phyloP scores from a whole-genome alignment of 768 basidiomycete species.

The Collybia mongolica region DNA sequence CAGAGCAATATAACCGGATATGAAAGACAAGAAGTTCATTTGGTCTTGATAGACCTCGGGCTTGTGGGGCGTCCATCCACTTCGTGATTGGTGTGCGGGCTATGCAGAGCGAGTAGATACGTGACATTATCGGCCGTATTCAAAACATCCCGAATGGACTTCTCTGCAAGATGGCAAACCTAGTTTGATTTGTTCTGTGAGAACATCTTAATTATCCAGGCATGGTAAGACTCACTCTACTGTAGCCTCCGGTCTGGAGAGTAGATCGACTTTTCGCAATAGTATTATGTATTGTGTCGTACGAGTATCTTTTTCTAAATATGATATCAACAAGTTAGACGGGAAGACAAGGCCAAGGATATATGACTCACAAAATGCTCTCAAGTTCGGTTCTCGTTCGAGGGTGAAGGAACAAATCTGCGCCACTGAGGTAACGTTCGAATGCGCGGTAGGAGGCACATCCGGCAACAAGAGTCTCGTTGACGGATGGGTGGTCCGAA shows the following conservation, averaged over 20 bases:
- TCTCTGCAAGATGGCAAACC: slow-evolving; percentile 70
- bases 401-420: slow-evolving; percentile 71
- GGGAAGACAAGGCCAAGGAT: neutral
- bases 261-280: slow-evolving; percentile 68
- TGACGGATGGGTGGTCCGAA: slow-evolving; percentile 62
- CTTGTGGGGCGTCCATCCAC: slow-evolving; percentile 27
- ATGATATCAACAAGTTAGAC: slow-evolving; percentile 7
- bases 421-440: slow-evolving; percentile 67
- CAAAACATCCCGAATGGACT: slow-evolving; percentile 68
- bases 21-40: slow-evolving; percentile 22
- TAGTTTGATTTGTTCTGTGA: slow-evolving; percentile 19
- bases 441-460: slow-evolving; percentile 83
- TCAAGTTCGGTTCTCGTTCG: slow-evolving; percentile 65
- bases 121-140: slow-evolving; percentile 66
- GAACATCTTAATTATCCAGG: neutral
- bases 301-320: slow-evolving; percentile 67
- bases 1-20: slow-evolving; percentile 10
- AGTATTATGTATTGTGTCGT: slow-evolving; percentile 80
- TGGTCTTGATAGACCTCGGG: slow-evolving; percentile 40
- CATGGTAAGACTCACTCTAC: slow-evolving; percentile 31
- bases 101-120: slow-evolving; percentile 65
- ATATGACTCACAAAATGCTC: slow-evolving; percentile 59
- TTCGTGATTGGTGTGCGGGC: slow-evolving; percentile 28
- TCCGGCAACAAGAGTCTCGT: slow-evolving; percentile 73
- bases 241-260: slow-evolving; percentile 54